These are phyloP conservation scores for Xylaria palmicola DNA, from an alignment of 495 filamentous ascomycete species.

Conservation along the genomic window DNA sequence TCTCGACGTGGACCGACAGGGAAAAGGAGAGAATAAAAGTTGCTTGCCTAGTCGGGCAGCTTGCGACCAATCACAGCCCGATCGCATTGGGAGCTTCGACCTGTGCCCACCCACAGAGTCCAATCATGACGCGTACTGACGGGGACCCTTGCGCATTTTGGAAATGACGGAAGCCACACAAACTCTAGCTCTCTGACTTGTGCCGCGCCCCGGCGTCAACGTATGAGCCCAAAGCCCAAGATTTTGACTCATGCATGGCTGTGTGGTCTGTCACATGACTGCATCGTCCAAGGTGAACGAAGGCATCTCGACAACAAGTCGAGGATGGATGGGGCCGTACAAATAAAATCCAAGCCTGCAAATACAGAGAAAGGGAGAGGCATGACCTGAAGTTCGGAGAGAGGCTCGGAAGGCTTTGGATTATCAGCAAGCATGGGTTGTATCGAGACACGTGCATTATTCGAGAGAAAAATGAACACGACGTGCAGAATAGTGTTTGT, in stretches of 20 bases:
- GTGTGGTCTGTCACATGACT: conserved; percentile 3
- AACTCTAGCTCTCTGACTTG: conserved; percentile 2
- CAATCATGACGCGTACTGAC: conserved; percentile 35
- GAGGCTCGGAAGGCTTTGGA: no score
- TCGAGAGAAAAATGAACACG: no score
- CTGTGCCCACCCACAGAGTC: conserved; percentile 10
- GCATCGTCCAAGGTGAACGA: background rate
- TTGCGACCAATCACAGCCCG: conserved; percentile 27
- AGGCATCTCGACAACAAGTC: background rate
- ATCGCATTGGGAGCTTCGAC: conserved; percentile 29
- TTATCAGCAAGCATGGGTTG: no score
- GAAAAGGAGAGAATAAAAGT: background rate
- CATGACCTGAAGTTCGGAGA: no score
- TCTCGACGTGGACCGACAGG: background rate
- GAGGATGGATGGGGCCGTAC: background rate
- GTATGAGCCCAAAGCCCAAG: background rate
- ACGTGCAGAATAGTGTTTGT: no score
- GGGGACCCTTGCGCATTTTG: conserved; percentile 19
- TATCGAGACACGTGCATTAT: no score
- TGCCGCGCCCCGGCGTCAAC: conserved; percentile 11
- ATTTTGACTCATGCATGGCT: conserved; percentile 16
- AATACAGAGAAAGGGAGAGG: no score
- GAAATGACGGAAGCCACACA: conserved; percentile 33
- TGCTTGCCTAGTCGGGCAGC: conserved; percentile 12
- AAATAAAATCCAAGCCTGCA: no score